Conservation (phyloP, 768 basidiomycete genomes). For the Leccinum olivaceopallidum region DNA sequence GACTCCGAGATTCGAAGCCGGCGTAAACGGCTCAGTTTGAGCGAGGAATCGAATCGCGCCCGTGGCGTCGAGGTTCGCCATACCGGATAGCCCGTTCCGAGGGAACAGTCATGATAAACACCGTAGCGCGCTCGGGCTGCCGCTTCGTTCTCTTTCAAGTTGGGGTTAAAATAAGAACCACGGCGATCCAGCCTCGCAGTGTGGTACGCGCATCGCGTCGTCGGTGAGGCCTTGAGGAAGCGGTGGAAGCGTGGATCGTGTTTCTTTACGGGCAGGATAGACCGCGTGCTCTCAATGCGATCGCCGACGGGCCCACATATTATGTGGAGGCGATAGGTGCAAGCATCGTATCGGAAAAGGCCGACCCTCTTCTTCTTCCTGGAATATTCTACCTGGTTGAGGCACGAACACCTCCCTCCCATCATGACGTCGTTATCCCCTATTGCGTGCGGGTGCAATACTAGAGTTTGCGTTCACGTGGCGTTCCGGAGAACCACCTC, state of each 20-base stretch:
- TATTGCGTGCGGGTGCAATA: neutral
- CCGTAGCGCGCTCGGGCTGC: neutral
- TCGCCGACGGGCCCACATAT: neutral
- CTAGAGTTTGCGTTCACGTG: neutral
- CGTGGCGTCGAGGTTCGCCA: neutral
- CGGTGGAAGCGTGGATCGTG: neutral
- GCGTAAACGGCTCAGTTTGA: neutral
- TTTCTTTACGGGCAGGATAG: neutral
- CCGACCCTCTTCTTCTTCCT: neutral
- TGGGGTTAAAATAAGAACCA: neutral
- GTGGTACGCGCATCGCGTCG: neutral
- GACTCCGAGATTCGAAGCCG: neutral
- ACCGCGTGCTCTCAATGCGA: neutral
- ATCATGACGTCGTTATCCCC: neutral
- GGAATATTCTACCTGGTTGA: neutral
- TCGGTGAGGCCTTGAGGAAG: neutral
- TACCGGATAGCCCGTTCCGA: neutral
- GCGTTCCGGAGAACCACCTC: neutral
- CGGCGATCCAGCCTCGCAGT: neutral
- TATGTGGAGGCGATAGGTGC: no score
- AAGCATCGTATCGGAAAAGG: neutral
- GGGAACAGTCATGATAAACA: neutral
- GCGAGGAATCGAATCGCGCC: neutral
- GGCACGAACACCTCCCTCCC: neutral
- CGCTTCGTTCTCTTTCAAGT: neutral